phyloP scores from a whole-genome alignment of 148 eudicot species.

The Heliamphora exappendiculata region DNA sequence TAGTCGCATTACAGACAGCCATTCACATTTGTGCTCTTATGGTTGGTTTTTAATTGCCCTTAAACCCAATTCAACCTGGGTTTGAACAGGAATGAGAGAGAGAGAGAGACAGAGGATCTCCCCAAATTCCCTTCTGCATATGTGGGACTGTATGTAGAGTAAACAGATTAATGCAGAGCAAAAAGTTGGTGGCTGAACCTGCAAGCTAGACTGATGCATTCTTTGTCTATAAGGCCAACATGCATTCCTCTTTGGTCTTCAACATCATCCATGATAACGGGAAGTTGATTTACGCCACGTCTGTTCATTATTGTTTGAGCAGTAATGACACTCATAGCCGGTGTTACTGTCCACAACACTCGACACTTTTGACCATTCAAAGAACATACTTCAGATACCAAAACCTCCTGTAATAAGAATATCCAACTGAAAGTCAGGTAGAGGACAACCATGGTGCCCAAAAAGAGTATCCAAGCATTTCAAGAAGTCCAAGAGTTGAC shows the following conservation, averaged over 20 bases:
- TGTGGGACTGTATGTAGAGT: neutral
- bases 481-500: neutral
- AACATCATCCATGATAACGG: conserved; percentile 51
- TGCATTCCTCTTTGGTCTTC: conserved; percentile 35
- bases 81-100: neutral
- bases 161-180: conserved; percentile 1
- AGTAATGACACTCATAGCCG: conserved; percentile 52
- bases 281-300: conserved; percentile 48
- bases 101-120: neutral
- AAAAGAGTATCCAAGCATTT: neutral
- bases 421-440: neutral
- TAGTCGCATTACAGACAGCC: neutral
- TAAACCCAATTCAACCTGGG: neutral
- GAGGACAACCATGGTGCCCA: neutral
- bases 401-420: conserved; percentile 42
- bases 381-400: conserved; percentile 52
- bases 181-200: conserved; percentile 31
- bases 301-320: conserved; percentile 56
- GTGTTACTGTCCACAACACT: conserved; percentile 45
- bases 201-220: conserved; percentile 69
- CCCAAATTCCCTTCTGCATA: neutral
- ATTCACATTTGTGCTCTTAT: neutral
- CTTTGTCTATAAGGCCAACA: conserved; percentile 78
- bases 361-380: conserved; percentile 24
- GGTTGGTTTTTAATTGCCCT: neutral